Evolutionary conservation across 257 asterid genomes (phyloP), one percentile per base, ranked within the genome.

Genomic region (Solanum lignicaule): DNA sequence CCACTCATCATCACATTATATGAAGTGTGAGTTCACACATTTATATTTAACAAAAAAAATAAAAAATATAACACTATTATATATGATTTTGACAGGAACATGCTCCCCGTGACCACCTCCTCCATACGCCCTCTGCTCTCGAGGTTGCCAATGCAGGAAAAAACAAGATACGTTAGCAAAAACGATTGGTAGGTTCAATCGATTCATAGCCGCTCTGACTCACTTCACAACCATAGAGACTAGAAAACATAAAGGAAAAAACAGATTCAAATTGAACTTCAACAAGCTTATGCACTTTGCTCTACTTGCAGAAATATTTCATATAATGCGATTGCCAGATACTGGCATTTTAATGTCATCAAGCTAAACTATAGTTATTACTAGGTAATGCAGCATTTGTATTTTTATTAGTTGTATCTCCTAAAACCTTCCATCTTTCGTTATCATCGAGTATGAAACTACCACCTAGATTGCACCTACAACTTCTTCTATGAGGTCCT

Each of bases 401-500:
- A 84, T 48, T 84, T 84, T n/a, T 69, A 72, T 86, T 66, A 52
- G 52, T 58, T 29, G 83, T 66, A 86, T 76, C 81, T 86, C 27
- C 85, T 86, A 48, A 78, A 43, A 15, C 66, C 35, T 86, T 48
- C 83, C 68, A n/a, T 32, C 83, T 52, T 81, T 81, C 23, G 21
- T 48, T 81, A 81, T 39, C 60, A 48, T 39, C n/a, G 32, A 76
- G 83, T 81, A 81, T 81, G 43, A 81, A 79, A 48, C 69, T 35
- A 81, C 69, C 12, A 75, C 74, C 65, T 62, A 66, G 31, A 5
- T 76, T 79, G 25, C 48, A 76, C 41, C 88, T 91, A 89, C 90
- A 87, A 87, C 75, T 87, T 93, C 88, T 87, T 43, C 83, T 89
- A 96, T 88, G 88, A 97, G 87, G 35, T 94, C 98, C 62, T 94